Base-by-base conservation (phyloP, 352 stramenopile species). In the Phytopythium vexans region DNA sequence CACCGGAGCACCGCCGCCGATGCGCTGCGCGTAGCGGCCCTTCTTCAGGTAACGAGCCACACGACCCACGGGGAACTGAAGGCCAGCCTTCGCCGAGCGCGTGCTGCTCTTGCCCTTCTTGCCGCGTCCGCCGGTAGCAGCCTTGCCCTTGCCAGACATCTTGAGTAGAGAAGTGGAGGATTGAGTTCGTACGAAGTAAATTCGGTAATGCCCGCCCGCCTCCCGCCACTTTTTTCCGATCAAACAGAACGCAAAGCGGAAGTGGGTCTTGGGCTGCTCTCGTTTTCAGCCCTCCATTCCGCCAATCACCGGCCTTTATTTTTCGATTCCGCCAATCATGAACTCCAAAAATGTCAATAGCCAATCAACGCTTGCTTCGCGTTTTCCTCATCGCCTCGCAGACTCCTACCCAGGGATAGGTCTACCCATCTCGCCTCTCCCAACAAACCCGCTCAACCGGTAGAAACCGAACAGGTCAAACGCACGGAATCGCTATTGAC, bases 51-150 rank as follows among this genome's bases (percentile, higher is more conserved):
- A 98, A 72, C 94, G 88, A 41, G 87, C 88, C 48, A 98, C 91
- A 95, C 94, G 87, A 58, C 92, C 93, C 0, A 98, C 94, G 41
- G 94, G 94, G 74, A 98, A 98, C 71, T 98, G 91, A 52, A 98
- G 81, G 9, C 94, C 94, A 33, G 94, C 94, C 77, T 98, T 98
- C 33, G 91, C 56, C 52, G 85, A 96, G 14, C 78, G 71, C 46
- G 72, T 82, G 32, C 49, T 66, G 48, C 63, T 62, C 66, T 89
- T 89, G 49, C 76, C 77, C 64, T 81, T 87, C 70, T 88, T 88
- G 52, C 78, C 78, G 62, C 78, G 74, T 53, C 78, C 78, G 73
- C 78, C 73, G 60, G 72, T 82, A 77, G 72, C 77, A 41, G 68
- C 65, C 70, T 89, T 89, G 72, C 79, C 79, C 59, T 89, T 89